Base-by-base conservation (phyloP, 1,139 yeast species). In the Nematodospora anomalae region DNA sequence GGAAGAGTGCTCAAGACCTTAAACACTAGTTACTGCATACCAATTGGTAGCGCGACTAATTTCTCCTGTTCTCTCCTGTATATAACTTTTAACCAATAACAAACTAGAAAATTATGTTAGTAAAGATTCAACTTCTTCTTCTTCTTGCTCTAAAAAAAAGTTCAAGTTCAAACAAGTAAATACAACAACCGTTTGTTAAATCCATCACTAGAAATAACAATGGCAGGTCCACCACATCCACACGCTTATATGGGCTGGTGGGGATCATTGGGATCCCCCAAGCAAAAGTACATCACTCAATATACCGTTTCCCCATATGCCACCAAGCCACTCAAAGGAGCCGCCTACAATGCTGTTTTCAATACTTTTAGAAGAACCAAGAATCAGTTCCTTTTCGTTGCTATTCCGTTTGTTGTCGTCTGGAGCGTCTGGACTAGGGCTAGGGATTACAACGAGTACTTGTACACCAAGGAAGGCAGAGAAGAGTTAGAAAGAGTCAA, bases 401-500 rank as follows among this genome's bases (percentile, higher is more conserved):
- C 79, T 40, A 62, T 89, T 50, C 99, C 99, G 50, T 86, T 77
- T 49, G 72, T 79, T 41, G 64, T 86, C 51, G 83, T 87, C 59
- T 89, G 92, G 85, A 82, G 79, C 65, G 67, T 90, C 70, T 89
- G 96, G 96, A 80, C 80, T 46, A 67, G 75, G 59, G 94, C 95
- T 52, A 81, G 89, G 72, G 88, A 84, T 60, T 88, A 89, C 79
- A 92, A 92, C 68, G 92, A 83, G 62, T 90, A 75, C 80, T 79
- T 92, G 65, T 92, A 92, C 79, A 89, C 97, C 69, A 92, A 92
- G 77, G 97, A 85, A 48, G 98, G 98, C 63, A 88, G 92, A 74
- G 92, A 83, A 73, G 95, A 88, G 61, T 78, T 89, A 63, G 90
- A 77, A 65, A 82, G 79, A 66, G 90, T 80, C 54, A 82, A 82